Percentiles rank a stretch among this genome's conserved stretches.
These are phyloP conservation scores for Bothriochloa decipiens DNA, from an alignment of 176 grass and related monocot genomes.

Conservation along the genomic window DNA sequence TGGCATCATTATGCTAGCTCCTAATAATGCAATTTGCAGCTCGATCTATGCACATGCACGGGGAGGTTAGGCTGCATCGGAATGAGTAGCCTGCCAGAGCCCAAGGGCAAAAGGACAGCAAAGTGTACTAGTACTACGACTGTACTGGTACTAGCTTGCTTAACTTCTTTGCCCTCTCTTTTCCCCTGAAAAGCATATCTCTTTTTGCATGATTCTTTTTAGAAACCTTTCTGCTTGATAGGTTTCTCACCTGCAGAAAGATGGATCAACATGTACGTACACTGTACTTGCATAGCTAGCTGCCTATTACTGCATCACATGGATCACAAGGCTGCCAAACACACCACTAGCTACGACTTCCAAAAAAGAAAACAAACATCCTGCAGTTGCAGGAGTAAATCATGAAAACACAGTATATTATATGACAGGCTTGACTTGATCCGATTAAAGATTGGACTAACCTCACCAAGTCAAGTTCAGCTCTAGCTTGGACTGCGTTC, in stretches of 20 bases:
- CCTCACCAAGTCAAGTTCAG: constrained; percentile 44
- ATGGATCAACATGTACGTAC: constrained; percentile 30
- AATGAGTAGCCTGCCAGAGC: constrained; percentile 30
- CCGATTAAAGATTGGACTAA: constrained; percentile 21
- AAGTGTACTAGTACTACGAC: background rate
- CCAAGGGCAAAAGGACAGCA: constrained; percentile 3
- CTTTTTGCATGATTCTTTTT: constrained; percentile 21
- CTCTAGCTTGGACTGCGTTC: constrained; percentile 45
- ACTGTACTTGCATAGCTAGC: no score
- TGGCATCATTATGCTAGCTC: background rate
- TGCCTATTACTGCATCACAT: background rate
- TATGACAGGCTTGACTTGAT: constrained; percentile 52
- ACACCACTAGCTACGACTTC: background rate
- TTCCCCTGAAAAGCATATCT: background rate
- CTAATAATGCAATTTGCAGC: constrained; percentile 24
- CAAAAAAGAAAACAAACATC: constrained; percentile 16
- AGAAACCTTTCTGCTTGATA: constrained; percentile 19
- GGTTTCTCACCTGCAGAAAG: constrained; percentile 31
- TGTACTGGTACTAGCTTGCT: background rate
- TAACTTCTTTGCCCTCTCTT: background rate
- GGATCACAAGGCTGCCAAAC: constrained; percentile 33
- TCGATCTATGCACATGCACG: constrained; percentile 1
- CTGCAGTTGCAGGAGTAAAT: constrained; percentile 16
- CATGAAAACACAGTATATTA: constrained; percentile 24
- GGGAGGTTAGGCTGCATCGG: constrained; percentile 23